Evolutionary conservation across 2,329 filamentous ascomycete species (phyloP), one percentile per base, ranked within the genome.

Genomic region (Hymenoscyphus fructigenus): DNA sequence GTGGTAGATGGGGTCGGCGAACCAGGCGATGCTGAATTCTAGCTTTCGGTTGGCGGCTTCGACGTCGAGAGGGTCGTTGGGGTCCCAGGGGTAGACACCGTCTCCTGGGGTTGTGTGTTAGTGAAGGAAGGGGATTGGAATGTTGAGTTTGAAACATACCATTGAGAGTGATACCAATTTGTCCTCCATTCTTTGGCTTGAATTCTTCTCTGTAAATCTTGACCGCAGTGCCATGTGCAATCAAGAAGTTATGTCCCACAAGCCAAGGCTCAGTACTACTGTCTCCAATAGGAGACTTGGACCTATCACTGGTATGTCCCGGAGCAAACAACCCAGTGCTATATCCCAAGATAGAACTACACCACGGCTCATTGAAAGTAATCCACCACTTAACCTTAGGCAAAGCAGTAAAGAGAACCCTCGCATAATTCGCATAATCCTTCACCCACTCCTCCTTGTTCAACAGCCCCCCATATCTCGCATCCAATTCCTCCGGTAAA

Each of bases 301-400:
- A 83, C 68, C 91, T 86, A 78, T 95, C 88, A 71, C 90, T 92
- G 6, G 88, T 91, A 74, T 86, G 88, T n/a, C 92, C 92, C 0
- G 92, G 92, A 12, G 92, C 92, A 75, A 93, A 93, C 67, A 87
- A 81, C 32, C 92, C 92, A 53, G 85, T 86, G 74, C 84, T 90
- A 79, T 94, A 95, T 41, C 92, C 92, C 53, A 95, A 83, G 67
- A 95, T 88, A 61, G 89, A 87, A 68, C 87, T 91, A 79, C 91
- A 96, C 88, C 91, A 95, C 3, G 92, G 92, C 81, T 96, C 92
- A 76, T 95, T 95, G 80, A 94, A 92, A 29, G 91, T 95, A 77
- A 93, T 91, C 92, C 92, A 96, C 79, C 91, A 84, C 81, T 92
- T 92, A 73, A 93, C 91, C 77, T 88, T 89, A 62, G 88, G 85